Evolutionary conservation across 768 basidiomycete species (phyloP).

Genomic region (Mycena chlorophos): DNA sequence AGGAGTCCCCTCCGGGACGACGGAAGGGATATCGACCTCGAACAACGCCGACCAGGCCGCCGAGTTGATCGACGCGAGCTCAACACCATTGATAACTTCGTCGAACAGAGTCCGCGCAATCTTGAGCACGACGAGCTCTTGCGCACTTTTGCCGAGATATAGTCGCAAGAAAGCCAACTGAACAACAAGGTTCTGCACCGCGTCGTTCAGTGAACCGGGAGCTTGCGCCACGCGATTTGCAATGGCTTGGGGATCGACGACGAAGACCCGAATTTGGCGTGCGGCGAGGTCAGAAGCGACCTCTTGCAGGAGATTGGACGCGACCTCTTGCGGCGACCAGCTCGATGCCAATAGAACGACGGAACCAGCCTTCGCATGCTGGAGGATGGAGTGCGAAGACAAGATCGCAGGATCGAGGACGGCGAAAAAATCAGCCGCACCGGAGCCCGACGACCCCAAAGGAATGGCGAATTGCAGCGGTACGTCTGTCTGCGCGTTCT

Average conservation of each 20-base stretch:
- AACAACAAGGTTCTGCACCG: slow-evolving; percentile 57
- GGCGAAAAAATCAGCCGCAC: slow-evolving; percentile 67
- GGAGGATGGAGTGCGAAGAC: slow-evolving; percentile 73
- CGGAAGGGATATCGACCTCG: slow-evolving; percentile 48
- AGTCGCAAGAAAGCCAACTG: slow-evolving; percentile 84
- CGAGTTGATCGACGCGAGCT: slow-evolving; percentile 53
- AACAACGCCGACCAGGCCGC: slow-evolving; percentile 67
- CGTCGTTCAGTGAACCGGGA: slow-evolving; percentile 37
- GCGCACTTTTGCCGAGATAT: slow-evolving; percentile 69
- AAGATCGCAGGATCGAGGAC: slow-evolving; percentile 76
- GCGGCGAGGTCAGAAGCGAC: slow-evolving; percentile 47
- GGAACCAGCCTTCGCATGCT: slow-evolving; percentile 64
- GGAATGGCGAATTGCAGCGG: slow-evolving; percentile 62
- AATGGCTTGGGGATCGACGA: slow-evolving; percentile 56
- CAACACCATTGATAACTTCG: slow-evolving; percentile 46
- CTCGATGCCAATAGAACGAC: slow-evolving; percentile 71
- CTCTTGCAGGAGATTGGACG: slow-evolving; percentile 60
- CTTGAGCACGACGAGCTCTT: slow-evolving; percentile 51
- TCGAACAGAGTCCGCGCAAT: slow-evolving; percentile 50
- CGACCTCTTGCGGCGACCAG: slow-evolving; percentile 77
- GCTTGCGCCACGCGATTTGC: slow-evolving; percentile 43
- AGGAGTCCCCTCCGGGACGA: slow-evolving; percentile 23
- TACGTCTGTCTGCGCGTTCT: slow-evolving; percentile 36
- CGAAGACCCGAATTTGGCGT: slow-evolving; percentile 58
- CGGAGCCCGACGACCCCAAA: slow-evolving; percentile 45